Conservation (phyloP, 2,329 filamentous ascomycete genomes). For the Calonectria henricotiae region DNA sequence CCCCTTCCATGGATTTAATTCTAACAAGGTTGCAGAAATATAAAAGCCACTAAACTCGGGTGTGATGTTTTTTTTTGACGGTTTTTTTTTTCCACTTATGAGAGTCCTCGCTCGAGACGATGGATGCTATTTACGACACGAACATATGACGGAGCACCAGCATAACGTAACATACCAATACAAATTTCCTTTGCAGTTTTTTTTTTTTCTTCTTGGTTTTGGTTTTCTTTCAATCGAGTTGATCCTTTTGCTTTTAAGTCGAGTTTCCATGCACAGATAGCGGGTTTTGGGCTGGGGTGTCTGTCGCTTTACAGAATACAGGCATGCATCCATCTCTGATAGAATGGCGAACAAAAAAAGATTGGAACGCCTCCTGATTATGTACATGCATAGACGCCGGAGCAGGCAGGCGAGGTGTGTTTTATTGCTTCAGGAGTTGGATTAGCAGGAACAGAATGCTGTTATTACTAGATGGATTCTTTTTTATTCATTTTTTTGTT, state of each 20-base stretch:
- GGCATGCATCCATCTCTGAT: conserved; percentile 44
- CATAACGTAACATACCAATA: conserved; percentile 34
- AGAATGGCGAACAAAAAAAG: conserved; percentile 46
- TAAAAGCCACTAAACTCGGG: conserved; percentile 60
- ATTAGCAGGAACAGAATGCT: conserved; percentile 25
- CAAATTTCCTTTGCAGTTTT: conserved; percentile 25
- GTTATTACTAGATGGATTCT: conserved; percentile 1
- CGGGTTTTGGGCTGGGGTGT: conserved; percentile 38
- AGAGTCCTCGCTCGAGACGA: conserved; percentile 25
- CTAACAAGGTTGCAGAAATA: conserved; percentile 63
- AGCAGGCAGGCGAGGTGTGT: conserved; percentile 22
- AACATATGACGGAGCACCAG: conserved; percentile 39
- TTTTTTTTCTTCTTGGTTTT: conserved; percentile 30
- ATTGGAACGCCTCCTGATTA: conserved; percentile 31
- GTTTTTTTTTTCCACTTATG: conserved; percentile 9
- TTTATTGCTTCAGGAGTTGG: conserved; percentile 43
- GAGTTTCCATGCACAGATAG: conserved; percentile 33
- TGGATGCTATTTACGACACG: conserved; percentile 32
- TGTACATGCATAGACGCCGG: conserved; percentile 48
- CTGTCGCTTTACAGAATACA: conserved; percentile 43
- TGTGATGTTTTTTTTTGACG: not conserved
- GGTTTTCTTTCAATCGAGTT: conserved; percentile 32
- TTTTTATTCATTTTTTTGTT: conserved; percentile 24
- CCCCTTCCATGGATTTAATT: not conserved
- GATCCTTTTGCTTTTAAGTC: conserved; percentile 4